Percentiles rank a stretch among this genome's conserved stretches.
These are phyloP conservation scores for Coemansia sp. DNA, from an alignment of 192 early-diverging fungal genomes.

Conservation along the genomic window DNA sequence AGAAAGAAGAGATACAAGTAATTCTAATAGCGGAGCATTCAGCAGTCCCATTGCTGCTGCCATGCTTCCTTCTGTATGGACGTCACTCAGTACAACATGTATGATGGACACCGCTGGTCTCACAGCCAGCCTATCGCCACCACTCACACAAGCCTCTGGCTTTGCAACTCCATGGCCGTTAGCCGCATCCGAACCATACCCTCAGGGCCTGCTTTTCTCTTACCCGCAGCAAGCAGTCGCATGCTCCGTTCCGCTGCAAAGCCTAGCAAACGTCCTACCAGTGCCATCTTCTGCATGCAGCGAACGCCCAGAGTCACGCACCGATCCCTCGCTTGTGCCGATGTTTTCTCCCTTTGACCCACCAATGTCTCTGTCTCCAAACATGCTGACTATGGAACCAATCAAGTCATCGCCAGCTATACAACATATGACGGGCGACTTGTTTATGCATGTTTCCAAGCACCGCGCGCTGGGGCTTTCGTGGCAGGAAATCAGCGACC, in stretches of 20 bases:
- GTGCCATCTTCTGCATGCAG: neutral
- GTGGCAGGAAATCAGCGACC: neutral
- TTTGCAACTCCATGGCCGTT: neutral
- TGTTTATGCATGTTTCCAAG: neutral
- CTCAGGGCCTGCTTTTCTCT: neutral
- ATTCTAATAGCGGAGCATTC: neutral
- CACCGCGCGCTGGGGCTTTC: neutral
- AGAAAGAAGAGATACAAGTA: neutral
- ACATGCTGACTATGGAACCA: neutral
- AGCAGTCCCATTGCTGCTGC: neutral
- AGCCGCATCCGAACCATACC: neutral
- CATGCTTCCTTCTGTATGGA: neutral
- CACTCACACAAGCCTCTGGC: neutral
- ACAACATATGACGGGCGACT: neutral
- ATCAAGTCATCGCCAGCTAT: neutral
- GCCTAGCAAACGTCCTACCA: neutral
- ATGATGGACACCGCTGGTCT: neutral
- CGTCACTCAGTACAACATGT: neutral
- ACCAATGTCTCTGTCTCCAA: neutral
- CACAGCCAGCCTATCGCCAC: neutral
- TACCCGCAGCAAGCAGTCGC: neutral
- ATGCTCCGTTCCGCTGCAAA: neutral
- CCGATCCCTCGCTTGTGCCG: conserved; percentile 1
- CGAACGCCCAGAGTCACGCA: conserved; percentile 3
- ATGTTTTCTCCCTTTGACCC: conserved; percentile 8